Evolutionary conservation across 805 yeast species (phyloP), one percentile per base, ranked within the genome.

Genomic region (Tetrapisispora nanseiensis): DNA sequence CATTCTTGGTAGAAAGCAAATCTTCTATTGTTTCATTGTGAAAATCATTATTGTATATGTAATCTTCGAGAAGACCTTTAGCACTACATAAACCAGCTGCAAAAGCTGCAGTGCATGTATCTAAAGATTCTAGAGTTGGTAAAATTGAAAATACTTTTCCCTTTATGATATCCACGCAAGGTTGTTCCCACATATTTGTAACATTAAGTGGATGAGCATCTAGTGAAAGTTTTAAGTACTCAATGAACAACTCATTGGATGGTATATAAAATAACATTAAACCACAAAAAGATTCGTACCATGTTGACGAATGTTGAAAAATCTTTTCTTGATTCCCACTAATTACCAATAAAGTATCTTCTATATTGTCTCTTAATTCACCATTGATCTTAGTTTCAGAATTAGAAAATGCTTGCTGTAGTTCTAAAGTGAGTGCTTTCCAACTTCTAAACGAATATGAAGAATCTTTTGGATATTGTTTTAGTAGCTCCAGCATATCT

Each of bases 231-330:
- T 64, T 51, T 37, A 70, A 48, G 51, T 73, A 71, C 46, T 75
- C 74, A 6, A 27, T 15, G 1, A 72, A 46, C 22, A 74, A 52
- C 29, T 68, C 66, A 10, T 54, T 40, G 4, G 76, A 69, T 51
- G 77, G 86, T 61, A 82, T 70, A 52, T 78, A 79, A 54, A 67
- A 84, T 30, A 79, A 61, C 9, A 76, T 56, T n/a, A 78, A 66
- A 7, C 76, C 75, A 31, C 71, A 63, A 31, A 76, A 69, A 12
- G 78, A 67, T 53, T 83, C 92, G 55, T 78, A 82, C 94, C 94
- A 83, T 0, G 75, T 61, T 6, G 67, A 65, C 13, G 84, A 71
- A 51, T 65, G 68, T 13, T 66, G 65, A 3, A 75, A 55, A 19
- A 81, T 80, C 3, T 77, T 66, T 30, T 54, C 50, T 38, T 65